phyloP scores from a whole-genome alignment of 2,329 filamentous ascomycete genomes.

The Stenocarpella maydis region DNA sequence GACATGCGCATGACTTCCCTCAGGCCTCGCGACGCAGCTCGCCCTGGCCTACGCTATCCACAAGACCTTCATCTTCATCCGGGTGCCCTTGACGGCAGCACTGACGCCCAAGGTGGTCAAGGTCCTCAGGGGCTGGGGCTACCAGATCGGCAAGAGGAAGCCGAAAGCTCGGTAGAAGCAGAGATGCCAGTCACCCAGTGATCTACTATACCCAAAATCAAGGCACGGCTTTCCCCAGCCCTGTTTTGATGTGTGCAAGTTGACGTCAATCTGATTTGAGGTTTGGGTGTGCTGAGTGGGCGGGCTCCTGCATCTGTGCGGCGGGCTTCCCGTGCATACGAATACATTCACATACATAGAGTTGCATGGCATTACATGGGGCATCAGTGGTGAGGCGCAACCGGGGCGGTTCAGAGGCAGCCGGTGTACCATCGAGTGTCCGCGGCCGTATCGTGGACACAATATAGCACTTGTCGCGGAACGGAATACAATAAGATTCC shows the following conservation, averaged over 20 bases:
- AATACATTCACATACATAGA: neutral
- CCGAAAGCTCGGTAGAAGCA: constrained; percentile 31
- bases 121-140: constrained; percentile 85
- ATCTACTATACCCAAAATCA: neutral
- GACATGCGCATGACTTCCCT: constrained; percentile 14
- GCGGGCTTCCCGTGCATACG: constrained; percentile 11
- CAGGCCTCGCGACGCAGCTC: constrained; percentile 79
- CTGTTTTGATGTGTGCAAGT: constrained; percentile 1
- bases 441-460: neutral
- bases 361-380: constrained; percentile 21
- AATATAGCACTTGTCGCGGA: constrained; percentile 3
- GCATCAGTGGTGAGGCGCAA: constrained; percentile 26
- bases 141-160: constrained; percentile 84
- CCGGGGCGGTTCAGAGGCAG: constrained; percentile 1
- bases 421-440: neutral
- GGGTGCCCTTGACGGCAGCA: constrained; percentile 91
- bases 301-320: constrained; percentile 23
- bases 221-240: neutral
- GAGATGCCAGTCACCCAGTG: constrained; percentile 28
- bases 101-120: constrained; percentile 96
- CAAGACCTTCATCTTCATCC: constrained; percentile 95
- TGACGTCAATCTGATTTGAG: constrained; percentile 32
- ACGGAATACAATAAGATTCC: neutral
- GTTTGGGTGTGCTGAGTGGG: neutral
- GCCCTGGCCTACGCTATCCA: constrained; percentile 96